phyloP scores from a whole-genome alignment of 129 eudicot genomes.

The Arctium lappa region DNA sequence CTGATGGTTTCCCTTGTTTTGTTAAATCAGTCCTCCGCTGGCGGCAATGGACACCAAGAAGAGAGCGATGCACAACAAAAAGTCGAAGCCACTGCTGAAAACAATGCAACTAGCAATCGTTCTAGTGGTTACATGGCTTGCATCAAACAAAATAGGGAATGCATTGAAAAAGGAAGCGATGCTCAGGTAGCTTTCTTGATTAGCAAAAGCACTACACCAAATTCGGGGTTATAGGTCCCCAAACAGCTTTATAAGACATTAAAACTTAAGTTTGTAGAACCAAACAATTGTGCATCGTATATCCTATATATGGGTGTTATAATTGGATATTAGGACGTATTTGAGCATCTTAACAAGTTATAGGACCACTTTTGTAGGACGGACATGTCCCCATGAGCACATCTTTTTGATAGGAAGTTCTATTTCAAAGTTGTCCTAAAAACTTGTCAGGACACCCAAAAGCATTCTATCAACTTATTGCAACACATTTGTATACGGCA shows the following conservation, averaged over 20 bases:
- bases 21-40: constrained; percentile 38
- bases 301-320: no score
- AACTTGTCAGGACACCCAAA: no score
- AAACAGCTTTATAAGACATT: neutral
- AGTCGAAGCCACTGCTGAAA: constrained; percentile 83
- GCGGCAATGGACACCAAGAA: constrained; percentile 41
- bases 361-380: neutral
- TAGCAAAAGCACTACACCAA: neutral
- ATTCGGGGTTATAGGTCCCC: neutral
- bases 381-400: neutral
- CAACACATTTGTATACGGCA: no score
- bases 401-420: neutral
- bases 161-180: constrained; percentile 92
- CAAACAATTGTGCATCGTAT: neutral
- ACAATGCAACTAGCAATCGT: constrained; percentile 68
- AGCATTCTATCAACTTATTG: no score
- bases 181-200: constrained; percentile 66
- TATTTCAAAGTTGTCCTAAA: no score
- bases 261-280: neutral
- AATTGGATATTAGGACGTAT: neutral
- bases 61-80: constrained; percentile 62
- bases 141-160: constrained; percentile 59
- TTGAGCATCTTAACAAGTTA: neutral
- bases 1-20: constrained; percentile 16
- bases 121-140: constrained; percentile 75